These are phyloP conservation scores for Dioscorea cayenensis DNA, from an alignment of 116 monocot species.

Conservation along the genomic window DNA sequence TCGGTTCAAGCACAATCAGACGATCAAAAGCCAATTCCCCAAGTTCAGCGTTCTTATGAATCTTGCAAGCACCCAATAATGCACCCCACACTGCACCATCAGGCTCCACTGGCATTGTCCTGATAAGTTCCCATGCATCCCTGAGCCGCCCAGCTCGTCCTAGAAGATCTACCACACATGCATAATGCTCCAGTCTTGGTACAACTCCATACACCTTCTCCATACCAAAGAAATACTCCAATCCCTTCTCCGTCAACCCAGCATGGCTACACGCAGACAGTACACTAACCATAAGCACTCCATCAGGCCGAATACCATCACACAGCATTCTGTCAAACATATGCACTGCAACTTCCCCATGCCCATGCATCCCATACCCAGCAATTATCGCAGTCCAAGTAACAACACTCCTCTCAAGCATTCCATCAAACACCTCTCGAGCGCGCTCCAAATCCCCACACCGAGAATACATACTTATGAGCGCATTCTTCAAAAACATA, in stretches of 20 bases:
- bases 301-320: conserved; percentile 44
- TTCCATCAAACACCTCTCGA: conserved; percentile 39
- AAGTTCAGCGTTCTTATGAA: conserved; percentile 44
- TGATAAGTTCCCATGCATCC: conserved; percentile 44
- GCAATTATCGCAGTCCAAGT: conserved; percentile 72
- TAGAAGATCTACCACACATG: conserved; percentile 74
- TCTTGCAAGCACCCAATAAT: conserved; percentile 72
- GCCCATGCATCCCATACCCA: conserved; percentile 57
- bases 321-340: conserved; percentile 54
- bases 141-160: conserved; percentile 57
- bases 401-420: conserved; percentile 44
- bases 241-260: conserved; percentile 47
- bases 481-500: conserved; percentile 42
- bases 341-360: conserved; percentile 36
- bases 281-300: conserved; percentile 58
- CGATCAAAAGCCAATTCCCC: conserved; percentile 53
- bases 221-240: conserved; percentile 45
- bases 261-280: conserved; percentile 73
- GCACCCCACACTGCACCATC: conserved; percentile 84
- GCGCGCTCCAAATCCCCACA: conserved; percentile 48
- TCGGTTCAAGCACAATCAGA: conserved; percentile 50
- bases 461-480: conserved; percentile 62
- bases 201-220: conserved; percentile 22
- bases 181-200: conserved; percentile 51
- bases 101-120: conserved; percentile 49